These are phyloP conservation scores for Fusarium albidum DNA, from an alignment of 2,329 filamentous ascomycete species.

Conservation along the genomic window DNA sequence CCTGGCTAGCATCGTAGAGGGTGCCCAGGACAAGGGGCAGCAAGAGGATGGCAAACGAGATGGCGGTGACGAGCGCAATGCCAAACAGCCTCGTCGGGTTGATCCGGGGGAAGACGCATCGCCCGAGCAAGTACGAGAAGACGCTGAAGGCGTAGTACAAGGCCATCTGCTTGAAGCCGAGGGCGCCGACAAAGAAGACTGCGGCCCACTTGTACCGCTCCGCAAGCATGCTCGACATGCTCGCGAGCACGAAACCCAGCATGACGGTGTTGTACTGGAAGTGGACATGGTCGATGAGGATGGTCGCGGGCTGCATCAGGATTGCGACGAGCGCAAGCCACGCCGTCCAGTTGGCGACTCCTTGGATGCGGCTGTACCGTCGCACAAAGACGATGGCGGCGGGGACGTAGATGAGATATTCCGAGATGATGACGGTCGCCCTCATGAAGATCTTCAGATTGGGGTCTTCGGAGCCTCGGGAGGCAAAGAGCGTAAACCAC, in stretches of 20 bases:
- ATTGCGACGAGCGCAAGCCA: slow-evolving; percentile 89
- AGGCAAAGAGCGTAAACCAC: slow-evolving; percentile 89
- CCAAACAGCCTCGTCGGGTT: slow-evolving; percentile 73
- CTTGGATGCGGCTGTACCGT: slow-evolving; percentile 78
- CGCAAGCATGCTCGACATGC: slow-evolving; percentile 87
- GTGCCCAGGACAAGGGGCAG: slow-evolving; percentile 78
- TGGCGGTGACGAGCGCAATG: slow-evolving; percentile 76
- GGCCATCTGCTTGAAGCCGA: slow-evolving; percentile 99
- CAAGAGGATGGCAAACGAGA: slow-evolving; percentile 78
- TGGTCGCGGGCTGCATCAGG: slow-evolving; percentile 88
- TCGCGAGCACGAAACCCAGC: slow-evolving; percentile 88
- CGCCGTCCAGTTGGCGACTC: slow-evolving; percentile 81
- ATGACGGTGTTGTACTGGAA: slow-evolving; percentile 99
- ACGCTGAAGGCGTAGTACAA: slow-evolving; percentile 95
- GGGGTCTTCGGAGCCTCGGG: slow-evolving; percentile 81
- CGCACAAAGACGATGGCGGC: slow-evolving; percentile 86
- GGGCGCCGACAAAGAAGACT: slow-evolving; percentile 89
- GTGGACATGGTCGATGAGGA: slow-evolving; percentile 92
- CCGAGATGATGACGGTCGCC: slow-evolving; percentile 87
- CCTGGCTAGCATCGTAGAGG: slow-evolving; percentile 71
- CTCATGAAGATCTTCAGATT: slow-evolving; percentile 95
- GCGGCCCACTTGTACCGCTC: slow-evolving; percentile 87
- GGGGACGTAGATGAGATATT: slow-evolving; percentile 89
- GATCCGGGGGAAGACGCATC: slow-evolving; percentile 79
- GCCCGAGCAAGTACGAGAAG: slow-evolving; percentile 89